phyloP scores from a whole-genome alignment of 306 rosid genomes.

The Hippophae rhamnoides region DNA sequence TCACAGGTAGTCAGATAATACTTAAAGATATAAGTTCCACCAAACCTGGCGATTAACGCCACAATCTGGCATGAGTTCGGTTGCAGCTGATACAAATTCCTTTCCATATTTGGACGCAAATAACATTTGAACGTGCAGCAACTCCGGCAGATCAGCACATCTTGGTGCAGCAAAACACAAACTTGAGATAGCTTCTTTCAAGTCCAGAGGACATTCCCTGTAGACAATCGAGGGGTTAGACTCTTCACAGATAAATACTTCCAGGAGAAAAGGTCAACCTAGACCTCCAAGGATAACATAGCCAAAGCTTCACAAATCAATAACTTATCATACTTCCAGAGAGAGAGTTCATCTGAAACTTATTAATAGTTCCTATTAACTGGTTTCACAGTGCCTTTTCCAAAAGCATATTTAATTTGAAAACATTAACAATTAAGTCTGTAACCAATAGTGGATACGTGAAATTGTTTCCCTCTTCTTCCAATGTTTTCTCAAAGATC shows the following conservation, averaged over 20 bases:
- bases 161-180: constrained; percentile 95
- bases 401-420: background rate
- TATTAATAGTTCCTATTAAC: background rate
- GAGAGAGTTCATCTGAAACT: background rate
- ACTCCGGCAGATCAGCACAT: constrained; percentile 85
- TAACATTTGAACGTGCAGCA: constrained; percentile 77
- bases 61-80: constrained; percentile 86
- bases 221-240: constrained; percentile 5
- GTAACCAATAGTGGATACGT: background rate
- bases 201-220: constrained; percentile 90
- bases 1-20: background rate
- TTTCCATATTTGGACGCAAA: constrained; percentile 80
- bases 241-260: background rate
- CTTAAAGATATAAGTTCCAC: constrained; percentile 14
- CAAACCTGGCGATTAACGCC: constrained; percentile 97
- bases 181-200: constrained; percentile 94
- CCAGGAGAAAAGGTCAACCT: background rate
- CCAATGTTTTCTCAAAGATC: too few species aligned
- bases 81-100: constrained; percentile 72
- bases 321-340: background rate
- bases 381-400: background rate
- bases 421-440: background rate
- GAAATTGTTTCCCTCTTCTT: too few species aligned
- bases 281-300: background rate
- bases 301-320: background rate